phyloP scores from a whole-genome alignment of 768 basidiomycete genomes.

The Hemileccinum rubropunctum region DNA sequence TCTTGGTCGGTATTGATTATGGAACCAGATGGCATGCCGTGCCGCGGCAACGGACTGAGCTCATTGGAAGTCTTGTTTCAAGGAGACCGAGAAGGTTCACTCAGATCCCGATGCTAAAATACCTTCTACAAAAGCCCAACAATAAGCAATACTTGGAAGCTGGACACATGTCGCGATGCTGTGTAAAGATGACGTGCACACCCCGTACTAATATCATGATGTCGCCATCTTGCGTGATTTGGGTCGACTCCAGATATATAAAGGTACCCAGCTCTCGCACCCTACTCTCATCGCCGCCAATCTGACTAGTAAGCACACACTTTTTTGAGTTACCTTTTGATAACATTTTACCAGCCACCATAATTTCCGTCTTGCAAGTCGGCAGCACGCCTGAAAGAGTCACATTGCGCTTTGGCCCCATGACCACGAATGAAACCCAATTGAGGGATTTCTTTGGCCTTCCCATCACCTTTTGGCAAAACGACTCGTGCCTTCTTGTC shows the following conservation, averaged over 20 bases:
- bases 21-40: too few species aligned
- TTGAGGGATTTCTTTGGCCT: not conserved
- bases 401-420: not conserved
- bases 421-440: not conserved
- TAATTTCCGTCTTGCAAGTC: not conserved
- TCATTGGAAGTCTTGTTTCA: too few species aligned
- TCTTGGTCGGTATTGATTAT: too few species aligned
- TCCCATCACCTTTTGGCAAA: not conserved
- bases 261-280: not conserved
- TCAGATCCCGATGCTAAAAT: too few species aligned
- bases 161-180: not conserved
- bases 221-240: conserved; percentile 12
- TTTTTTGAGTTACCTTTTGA: not conserved
- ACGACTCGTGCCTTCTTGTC: not conserved
- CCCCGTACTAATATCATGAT: not conserved
- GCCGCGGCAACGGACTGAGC: too few species aligned
- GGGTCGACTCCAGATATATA: not conserved
- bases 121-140: too few species aligned
- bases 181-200: not conserved
- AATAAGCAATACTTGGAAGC: too few species aligned
- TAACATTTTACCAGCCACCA: not conserved
- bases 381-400: not conserved
- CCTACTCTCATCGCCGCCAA: not conserved
- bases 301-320: not conserved
- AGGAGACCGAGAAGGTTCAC: too few species aligned